phyloP scores from a whole-genome alignment of 306 rosid species.

The Quercus rubra region DNA sequence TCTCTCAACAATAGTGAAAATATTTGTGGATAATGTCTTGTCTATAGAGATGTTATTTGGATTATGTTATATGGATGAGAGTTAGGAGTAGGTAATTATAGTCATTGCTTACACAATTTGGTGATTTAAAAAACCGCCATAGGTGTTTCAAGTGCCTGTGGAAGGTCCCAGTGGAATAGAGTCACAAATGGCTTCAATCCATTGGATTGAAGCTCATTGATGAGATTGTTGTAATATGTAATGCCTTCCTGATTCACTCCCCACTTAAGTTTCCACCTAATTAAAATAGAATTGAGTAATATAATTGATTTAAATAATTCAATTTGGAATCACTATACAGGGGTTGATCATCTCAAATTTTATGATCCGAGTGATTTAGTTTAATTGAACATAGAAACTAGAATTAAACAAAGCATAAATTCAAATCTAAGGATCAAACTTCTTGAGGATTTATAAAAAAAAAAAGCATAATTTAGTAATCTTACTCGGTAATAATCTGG shows the following conservation, averaged over 20 bases:
- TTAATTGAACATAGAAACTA: too few relatives aligned
- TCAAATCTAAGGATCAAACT: too few relatives aligned
- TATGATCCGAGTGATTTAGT: too few relatives aligned
- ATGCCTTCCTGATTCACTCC: constrained; percentile 49
- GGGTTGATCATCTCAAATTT: too few relatives aligned
- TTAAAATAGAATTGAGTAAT: neutral
- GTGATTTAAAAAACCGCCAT: constrained; percentile 52
- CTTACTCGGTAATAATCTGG: constrained; percentile 26
- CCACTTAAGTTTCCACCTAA: constrained; percentile 46
- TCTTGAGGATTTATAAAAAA: too few relatives aligned
- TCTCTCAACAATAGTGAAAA: too few relatives aligned
- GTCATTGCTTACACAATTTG: constrained; percentile 43
- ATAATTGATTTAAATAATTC: neutral
- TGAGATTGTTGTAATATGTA: constrained; percentile 48
- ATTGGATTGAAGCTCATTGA: constrained; percentile 47
- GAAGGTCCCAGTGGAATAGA: constrained; percentile 54
- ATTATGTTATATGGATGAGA: too few relatives aligned
- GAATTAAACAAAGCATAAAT: too few relatives aligned
- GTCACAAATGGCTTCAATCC: constrained; percentile 58
- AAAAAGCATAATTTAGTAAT: neutral
- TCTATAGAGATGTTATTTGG: too few relatives aligned
- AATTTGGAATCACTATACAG: too few relatives aligned
- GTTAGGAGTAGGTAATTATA: neutral
- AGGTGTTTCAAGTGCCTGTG: constrained; percentile 54
- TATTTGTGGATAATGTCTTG: too few relatives aligned